These are phyloP conservation scores for Hemileccinum impolitum DNA, from an alignment of 768 basidiomycete species.

Conservation along the genomic window DNA sequence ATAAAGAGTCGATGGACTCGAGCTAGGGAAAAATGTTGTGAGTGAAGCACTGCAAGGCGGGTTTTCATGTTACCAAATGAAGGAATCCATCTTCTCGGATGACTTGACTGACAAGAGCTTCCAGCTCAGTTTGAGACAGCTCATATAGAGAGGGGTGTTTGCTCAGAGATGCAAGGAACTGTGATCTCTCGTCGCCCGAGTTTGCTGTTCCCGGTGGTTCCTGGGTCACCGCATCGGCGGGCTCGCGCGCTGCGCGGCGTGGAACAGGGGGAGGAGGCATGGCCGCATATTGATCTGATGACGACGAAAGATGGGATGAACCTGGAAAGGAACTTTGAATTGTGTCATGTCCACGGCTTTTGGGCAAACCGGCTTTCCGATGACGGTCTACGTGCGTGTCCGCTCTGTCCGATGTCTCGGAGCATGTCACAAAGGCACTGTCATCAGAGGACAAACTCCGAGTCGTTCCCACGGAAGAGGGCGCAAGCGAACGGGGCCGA, in stretches of 20 bases:
- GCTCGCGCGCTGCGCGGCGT: conserved; percentile 6
- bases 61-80: conserved; percentile 53
- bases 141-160: conserved; percentile 51
- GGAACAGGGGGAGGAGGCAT: conserved; percentile 34
- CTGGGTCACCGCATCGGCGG: conserved; percentile 2
- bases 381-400: conserved; percentile 2
- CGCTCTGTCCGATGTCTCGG: conserved; percentile 19
- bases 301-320: conserved; percentile 33
- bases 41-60: conserved; percentile 3
- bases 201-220: conserved; percentile 7
- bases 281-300: conserved; percentile 20
- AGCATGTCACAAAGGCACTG: conserved; percentile 23
- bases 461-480: conserved; percentile 7
- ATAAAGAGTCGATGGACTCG: conserved; percentile 50
- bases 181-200: conserved; percentile 8
- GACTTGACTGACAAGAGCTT: conserved; percentile 55
- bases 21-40: conserved; percentile 38
- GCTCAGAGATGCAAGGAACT: conserved; percentile 39
- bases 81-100: conserved; percentile 76
- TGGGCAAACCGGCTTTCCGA: not conserved
- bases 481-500: not conserved
- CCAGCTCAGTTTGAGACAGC: conserved; percentile 49
- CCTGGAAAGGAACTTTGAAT: conserved; percentile 25
- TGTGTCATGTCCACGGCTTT: conserved; percentile 4
- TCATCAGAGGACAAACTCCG: conserved; percentile 29